Evolutionary conservation across 305 asterid species (phyloP), one percentile per base, ranked within the genome.

Genomic region (Fraxinus floribunda): DNA sequence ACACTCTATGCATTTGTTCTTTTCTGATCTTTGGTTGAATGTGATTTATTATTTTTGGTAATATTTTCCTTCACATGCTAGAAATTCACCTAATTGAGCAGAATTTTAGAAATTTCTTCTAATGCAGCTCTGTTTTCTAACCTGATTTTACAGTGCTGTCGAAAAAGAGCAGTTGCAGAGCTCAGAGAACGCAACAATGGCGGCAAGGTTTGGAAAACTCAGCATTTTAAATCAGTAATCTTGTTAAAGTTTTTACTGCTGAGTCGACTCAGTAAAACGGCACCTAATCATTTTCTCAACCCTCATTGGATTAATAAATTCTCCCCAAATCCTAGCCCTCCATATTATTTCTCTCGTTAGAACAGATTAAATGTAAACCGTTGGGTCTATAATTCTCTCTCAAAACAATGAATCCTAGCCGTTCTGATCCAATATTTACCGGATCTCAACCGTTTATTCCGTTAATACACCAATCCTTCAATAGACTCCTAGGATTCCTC

Each of bases 121-220:
- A 73, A 34, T n/a, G 44, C 7, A 73, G 29, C 77, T 35, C 52
- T 64, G 24, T 6, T 20, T 32, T 36, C 46, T 29, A 9, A 29
- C 10, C 38, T 3, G n/a, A n/a, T 68, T 18, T 29, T 16, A 30
- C 85, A 89, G 90, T 62, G 86, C 78, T 77, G 83, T 76, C 77
- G 86, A 83, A 75, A 83, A 80, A 66, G 91, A 80, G 44, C 80
- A 87, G 77, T 79, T 86, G 85, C 90, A 66, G 88, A 88, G 86
- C 86, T 83, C 88, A 3, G 20, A 78, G 32, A 89, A 85, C 83
- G 80, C 85, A 29, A 83, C 88, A 78, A 68, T 75, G 90, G 88
- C 81, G 82, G 85, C 82, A 78, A 85, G 60, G 92, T 90, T 79
- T 86, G 92, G 41, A 73, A 30, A 73, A 8, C 10, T 16, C 49